phyloP scores from a whole-genome alignment of 495 filamentous ascomycete species.

The Lasiosphaeria ovina region DNA sequence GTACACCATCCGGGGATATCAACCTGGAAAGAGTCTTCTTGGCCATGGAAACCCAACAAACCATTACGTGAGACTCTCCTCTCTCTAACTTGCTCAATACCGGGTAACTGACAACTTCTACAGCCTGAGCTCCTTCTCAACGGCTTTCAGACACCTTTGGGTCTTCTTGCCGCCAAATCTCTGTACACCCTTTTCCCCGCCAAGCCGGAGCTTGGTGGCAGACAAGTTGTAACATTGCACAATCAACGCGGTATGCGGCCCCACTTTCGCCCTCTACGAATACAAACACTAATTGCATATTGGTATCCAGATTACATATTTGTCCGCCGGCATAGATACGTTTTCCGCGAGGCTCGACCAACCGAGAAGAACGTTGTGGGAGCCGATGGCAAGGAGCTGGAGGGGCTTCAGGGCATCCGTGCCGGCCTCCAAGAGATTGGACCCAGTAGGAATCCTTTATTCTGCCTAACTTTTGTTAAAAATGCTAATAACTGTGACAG shows the following conservation, averaged over 20 bases:
- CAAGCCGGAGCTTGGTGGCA: constrained; percentile 74
- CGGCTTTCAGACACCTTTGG: constrained; percentile 90
- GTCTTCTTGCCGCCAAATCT: constrained; percentile 81
- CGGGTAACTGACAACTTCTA: constrained; percentile 11
- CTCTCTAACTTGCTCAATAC: neutral
- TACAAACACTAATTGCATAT: neutral
- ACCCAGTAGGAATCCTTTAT: constrained; percentile 45
- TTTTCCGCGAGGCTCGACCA: constrained; percentile 80
- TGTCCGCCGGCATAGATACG: constrained; percentile 81
- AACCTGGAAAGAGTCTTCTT: constrained; percentile 76
- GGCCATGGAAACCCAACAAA: constrained; percentile 87
- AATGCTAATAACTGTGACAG: constrained; percentile 14
- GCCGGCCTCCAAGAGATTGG: constrained; percentile 85
- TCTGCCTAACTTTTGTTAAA: neutral
- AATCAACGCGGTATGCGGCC: constrained; percentile 64
- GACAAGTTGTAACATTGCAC: constrained; percentile 88
- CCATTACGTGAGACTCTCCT: constrained; percentile 54
- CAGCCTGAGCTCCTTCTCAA: constrained; percentile 88
- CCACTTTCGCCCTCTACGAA: neutral
- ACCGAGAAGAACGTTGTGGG: constrained; percentile 86
- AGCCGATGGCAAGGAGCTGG: constrained; percentile 81
- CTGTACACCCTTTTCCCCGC: constrained; percentile 82
- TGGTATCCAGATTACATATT: constrained; percentile 76
- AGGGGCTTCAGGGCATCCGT: constrained; percentile 76
- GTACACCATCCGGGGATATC: constrained; percentile 73